A percentile compares a stretch with the other conserved stretches of the same genome.
Evolutionary conservation across 345 rosid species (phyloP).

Genomic region (Mallotus nudiflorus): DNA sequence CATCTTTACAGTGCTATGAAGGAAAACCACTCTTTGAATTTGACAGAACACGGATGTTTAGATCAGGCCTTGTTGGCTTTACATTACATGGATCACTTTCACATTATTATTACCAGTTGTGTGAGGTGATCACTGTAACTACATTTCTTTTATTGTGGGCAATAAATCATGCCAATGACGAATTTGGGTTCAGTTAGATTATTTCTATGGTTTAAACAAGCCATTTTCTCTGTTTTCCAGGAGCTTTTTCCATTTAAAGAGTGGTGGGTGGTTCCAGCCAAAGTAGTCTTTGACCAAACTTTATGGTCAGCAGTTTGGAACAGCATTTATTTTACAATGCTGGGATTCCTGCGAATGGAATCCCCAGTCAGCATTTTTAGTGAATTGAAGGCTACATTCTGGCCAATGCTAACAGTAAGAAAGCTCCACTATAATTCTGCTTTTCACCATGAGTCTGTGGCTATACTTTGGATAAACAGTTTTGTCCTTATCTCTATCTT

Average conservation of each 20-base stretch:
- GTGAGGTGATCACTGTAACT: slow-evolving; percentile 52
- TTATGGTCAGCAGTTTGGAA: slow-evolving; percentile 95
- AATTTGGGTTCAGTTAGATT: background rate
- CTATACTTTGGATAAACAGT: background rate
- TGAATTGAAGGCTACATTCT: slow-evolving; percentile 76
- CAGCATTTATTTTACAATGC: slow-evolving; percentile 66
- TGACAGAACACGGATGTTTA: slow-evolving; percentile 75
- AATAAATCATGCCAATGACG: background rate
- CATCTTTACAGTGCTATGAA: slow-evolving; percentile 63
- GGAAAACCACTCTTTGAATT: slow-evolving; percentile 88
- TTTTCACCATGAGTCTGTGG: background rate
- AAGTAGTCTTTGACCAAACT: slow-evolving; percentile 87
- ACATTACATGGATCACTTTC: slow-evolving; percentile 89
- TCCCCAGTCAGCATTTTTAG: slow-evolving; percentile 64
- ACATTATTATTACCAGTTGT: slow-evolving; percentile 87
- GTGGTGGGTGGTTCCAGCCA: slow-evolving; percentile 98
- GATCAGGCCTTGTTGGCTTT: slow-evolving; percentile 96
- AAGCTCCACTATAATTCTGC: background rate
- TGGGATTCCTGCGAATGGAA: slow-evolving; percentile 81
- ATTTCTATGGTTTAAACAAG: background rate
- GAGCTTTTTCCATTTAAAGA: slow-evolving; percentile 80
- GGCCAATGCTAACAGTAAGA: slow-evolving; percentile 85
- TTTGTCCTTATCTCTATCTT: no score
- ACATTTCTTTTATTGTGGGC: background rate
- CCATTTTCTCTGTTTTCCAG: slow-evolving; percentile 26